Conservation (phyloP, 306 rosid species). For the Cucurbita ficifolia region DNA sequence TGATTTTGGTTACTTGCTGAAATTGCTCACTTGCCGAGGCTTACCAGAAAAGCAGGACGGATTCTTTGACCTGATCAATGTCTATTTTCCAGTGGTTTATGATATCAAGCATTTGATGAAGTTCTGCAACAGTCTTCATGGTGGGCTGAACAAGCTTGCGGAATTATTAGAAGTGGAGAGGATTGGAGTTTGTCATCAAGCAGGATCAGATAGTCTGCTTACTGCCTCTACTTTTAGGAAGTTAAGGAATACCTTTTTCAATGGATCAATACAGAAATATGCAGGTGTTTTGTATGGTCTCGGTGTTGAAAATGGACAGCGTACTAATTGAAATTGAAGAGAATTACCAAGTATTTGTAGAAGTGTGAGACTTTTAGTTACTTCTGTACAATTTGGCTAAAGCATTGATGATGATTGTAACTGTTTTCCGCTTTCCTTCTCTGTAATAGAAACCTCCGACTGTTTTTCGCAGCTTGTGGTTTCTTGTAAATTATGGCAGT, state of each 20-base stretch:
- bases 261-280: constrained; percentile 42
- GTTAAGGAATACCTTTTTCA: constrained; percentile 44
- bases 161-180: constrained; percentile 56
- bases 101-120: constrained; percentile 66
- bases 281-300: constrained; percentile 58
- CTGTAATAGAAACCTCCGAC: constrained; percentile 45
- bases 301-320: constrained; percentile 46
- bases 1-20: constrained; percentile 58
- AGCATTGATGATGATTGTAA: constrained; percentile 21
- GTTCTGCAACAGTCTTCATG: constrained; percentile 64
- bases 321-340: constrained; percentile 46
- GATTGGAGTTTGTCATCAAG: constrained; percentile 58
- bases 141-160: constrained; percentile 60
- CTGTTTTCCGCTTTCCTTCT: constrained; percentile 17
- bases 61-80: constrained; percentile 41
- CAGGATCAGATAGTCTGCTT: constrained; percentile 63
- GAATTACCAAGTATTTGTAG: constrained; percentile 15
- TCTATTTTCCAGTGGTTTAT: constrained; percentile 39
- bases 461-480: constrained; percentile 41
- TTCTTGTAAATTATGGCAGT: constrained; percentile 43
- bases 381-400: constrained; percentile 38
- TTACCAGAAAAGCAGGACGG: constrained; percentile 36
- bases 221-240: constrained; percentile 41
- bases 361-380: constrained; percentile 35
- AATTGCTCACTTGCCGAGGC: constrained; percentile 39